phyloP scores from a whole-genome alignment of 2,329 filamentous ascomycete genomes.

The Furcasterigmium furcatum region DNA sequence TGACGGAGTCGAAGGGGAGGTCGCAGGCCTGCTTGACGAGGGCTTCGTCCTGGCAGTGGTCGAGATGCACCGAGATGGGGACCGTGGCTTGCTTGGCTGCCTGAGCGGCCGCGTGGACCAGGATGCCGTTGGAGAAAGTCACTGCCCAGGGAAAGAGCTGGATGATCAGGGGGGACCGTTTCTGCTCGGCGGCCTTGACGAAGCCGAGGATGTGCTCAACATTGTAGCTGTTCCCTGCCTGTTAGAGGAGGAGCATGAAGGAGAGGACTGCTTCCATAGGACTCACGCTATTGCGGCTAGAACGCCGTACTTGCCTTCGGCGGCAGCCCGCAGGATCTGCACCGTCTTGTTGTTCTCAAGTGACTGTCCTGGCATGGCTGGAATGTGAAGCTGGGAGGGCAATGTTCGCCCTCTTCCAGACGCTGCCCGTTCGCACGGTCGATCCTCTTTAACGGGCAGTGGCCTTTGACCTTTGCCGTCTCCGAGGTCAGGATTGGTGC shows the following conservation, averaged over 20 bases:
- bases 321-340: constrained; percentile 46
- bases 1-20: constrained; percentile 65
- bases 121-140: constrained; percentile 53
- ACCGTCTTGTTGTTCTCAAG: too few relatives aligned
- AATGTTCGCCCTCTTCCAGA: too few relatives aligned
- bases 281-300: constrained; percentile 43
- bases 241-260: constrained; percentile 57
- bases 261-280: neutral
- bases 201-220: constrained; percentile 67
- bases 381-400: too few relatives aligned
- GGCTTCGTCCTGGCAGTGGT: constrained; percentile 61
- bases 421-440: too few relatives aligned
- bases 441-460: too few relatives aligned
- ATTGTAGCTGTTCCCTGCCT: constrained; percentile 63
- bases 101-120: constrained; percentile 50
- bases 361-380: too few relatives aligned
- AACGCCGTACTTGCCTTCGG: constrained; percentile 52
- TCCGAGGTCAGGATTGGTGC: too few relatives aligned
- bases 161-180: constrained; percentile 64
- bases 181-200: constrained; percentile 64
- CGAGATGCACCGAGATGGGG: constrained; percentile 61
- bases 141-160: constrained; percentile 72
- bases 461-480: too few relatives aligned
- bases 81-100: constrained; percentile 55
- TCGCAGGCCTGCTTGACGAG: constrained; percentile 54